Evolutionary conservation across 768 basidiomycete species (phyloP), one percentile per base, ranked within the genome.

Genomic region (Mycena olivaceomarginata): DNA sequence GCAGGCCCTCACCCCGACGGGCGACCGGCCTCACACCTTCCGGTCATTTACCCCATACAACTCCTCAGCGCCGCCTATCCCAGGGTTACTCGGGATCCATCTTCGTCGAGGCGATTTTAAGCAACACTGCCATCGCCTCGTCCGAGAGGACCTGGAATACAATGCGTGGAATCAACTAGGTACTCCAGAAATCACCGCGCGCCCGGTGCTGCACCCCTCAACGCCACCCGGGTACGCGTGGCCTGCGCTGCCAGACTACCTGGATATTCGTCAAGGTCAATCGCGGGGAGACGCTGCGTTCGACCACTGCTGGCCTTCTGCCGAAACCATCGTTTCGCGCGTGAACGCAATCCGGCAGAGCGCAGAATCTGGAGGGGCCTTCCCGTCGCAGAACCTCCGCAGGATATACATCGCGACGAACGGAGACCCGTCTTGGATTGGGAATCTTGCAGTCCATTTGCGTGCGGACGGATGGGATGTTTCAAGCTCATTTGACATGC

Each of bases 341-440:
- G 85, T 88, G 37, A 81, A 81, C 62, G 81, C 75, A 2, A 85
- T 88, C n/a, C 83, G 86, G 12, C 13, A 2, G 46, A 40, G 8
- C 22, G 43, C 56, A 0, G 67, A 67, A 2, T 43, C 8, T 4
- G 53, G 56, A 39, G 73, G 77, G 8, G 80, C 75, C 11, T 65
- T 41, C 4, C 37, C 66, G 41, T 18, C 41, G n/a, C 65, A 76
- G 60, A 18, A 57, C 2, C 82, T 91, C 18, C 77, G 82, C 43
- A 78, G 83, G 9, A 68, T 92, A 12, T 91, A 91, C 73, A 82
- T 91, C 75, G 84, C 91, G 83, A 88, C 91, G 70, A 91, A 92
- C 72, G 90, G 84, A 11, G 79, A 81, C 16, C 69, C 77, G 16
- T 80, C 79, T 18, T 91, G 89, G 89, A 81, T 90, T 9, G 62